A percentile compares a stretch with the other conserved stretches of the same genome.
Conservation (phyloP, 2,329 filamentous ascomycete species). For the Simplicillium aogashimaense region DNA sequence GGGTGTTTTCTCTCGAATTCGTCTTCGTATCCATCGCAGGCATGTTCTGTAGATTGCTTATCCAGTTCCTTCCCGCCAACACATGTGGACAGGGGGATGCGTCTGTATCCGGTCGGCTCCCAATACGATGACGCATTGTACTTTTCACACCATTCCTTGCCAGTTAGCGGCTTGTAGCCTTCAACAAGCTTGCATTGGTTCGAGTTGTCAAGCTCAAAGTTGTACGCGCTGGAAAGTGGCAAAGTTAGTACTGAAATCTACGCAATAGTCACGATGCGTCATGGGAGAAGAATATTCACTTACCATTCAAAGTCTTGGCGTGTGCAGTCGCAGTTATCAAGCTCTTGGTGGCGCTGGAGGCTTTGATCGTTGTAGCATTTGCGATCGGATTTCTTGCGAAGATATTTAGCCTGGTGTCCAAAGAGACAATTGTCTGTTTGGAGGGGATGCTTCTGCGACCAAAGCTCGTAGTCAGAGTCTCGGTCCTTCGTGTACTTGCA, state of each 20-base stretch:
- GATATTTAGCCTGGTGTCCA: conserved; percentile 79
- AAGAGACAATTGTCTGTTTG: conserved; percentile 78
- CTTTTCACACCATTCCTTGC: conserved; percentile 39
- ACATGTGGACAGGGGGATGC: conserved; percentile 85
- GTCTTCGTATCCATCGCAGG: conserved; percentile 71
- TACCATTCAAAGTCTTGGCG: conserved; percentile 89
- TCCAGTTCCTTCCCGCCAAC: conserved; percentile 66
- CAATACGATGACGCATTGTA: conserved; percentile 70
- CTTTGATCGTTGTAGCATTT: conserved; percentile 75
- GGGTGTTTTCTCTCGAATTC: conserved; percentile 67
- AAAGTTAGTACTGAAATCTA: conserved; percentile 14
- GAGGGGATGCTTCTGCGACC: conserved; percentile 77
- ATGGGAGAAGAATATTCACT: conserved; percentile 19
- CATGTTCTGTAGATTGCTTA: conserved; percentile 40
- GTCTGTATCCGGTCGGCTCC: conserved; percentile 78
- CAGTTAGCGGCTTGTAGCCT: conserved; percentile 53
- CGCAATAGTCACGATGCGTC: background rate
- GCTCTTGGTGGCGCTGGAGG: conserved; percentile 61
- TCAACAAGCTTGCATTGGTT: conserved; percentile 68
- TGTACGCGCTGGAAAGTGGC: conserved; percentile 66
- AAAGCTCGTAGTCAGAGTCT: conserved; percentile 68
- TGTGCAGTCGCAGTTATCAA: conserved; percentile 74
- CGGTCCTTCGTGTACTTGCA: conserved; percentile 61
- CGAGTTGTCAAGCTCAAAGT: conserved; percentile 72
- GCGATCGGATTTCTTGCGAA: conserved; percentile 74